Evolutionary conservation across 73 alveolate species (phyloP).

Genomic region (Paramecium biaurelia): DNA sequence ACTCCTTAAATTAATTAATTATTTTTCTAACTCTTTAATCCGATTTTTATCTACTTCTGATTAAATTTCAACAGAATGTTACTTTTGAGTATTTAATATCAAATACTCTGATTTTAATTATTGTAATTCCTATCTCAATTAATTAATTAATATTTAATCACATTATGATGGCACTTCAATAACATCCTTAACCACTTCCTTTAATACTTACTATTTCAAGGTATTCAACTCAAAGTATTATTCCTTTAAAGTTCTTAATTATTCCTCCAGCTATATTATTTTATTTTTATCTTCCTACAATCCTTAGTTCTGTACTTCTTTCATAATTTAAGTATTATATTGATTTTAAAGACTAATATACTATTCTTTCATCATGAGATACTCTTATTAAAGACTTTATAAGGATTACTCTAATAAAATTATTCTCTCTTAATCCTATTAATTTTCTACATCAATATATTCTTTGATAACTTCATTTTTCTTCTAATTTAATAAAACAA

Average conservation of each 20-base stretch:
- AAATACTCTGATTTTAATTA: not conserved
- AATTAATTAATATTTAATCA: not conserved
- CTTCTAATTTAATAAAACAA: not conserved
- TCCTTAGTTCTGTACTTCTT: not conserved
- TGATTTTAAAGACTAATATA: not conserved
- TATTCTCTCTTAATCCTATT: not conserved
- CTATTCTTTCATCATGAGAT: not conserved
- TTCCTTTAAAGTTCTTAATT: not conserved
- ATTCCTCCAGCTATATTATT: not conserved
- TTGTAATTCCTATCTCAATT: not conserved
- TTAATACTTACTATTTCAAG: not conserved
- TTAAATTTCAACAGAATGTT: not conserved
- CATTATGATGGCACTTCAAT: not conserved
- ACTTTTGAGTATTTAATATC: not conserved
- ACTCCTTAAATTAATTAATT: not conserved
- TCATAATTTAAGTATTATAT: not conserved
- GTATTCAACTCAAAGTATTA: not conserved
- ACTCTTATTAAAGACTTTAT: not conserved
- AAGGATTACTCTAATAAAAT: not conserved
- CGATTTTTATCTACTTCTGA: not conserved
- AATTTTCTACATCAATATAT: not conserved
- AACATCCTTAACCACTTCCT: not conserved
- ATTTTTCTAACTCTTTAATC: not conserved
- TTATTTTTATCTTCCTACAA: not conserved
- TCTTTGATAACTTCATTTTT: conserved; percentile 24